Evolutionary conservation across 805 yeast genomes (phyloP), one percentile per base, ranked within the genome.

Genomic region (Trichomonascus vanleenenianus): DNA sequence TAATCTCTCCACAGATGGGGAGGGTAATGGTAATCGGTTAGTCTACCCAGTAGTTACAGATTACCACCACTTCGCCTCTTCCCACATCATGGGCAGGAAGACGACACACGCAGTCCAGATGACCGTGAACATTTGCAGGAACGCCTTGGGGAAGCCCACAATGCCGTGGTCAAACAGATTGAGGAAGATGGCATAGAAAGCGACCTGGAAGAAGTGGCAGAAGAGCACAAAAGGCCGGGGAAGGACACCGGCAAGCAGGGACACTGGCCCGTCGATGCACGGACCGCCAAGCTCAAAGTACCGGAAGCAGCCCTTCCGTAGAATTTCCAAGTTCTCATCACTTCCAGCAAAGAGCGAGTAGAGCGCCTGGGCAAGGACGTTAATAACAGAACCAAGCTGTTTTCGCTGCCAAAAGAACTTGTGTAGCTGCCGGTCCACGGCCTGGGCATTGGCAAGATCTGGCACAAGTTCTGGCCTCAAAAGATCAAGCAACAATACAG

Each of bases 301-400:
- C 47, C 70, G 70, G 73, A 88, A 87, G 65, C 98, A 93, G 7
- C 98, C 98, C 40, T 65, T 68, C 67, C 89, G 97, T 50, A 93
- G 71, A 30, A 84, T 74, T 51, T 66, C 66, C 53, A 93, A 72
- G 48, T 83, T 72, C 36, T 44, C 49, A 25, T 67, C 66, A 53
- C 86, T 85, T 14, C 97, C 98, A 3, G 96, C 95, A 65, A 93
- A 93, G 46, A 93, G 70, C 2, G 91, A 72, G 69, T 85, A 93
- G 44, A 93, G 73, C 0, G 98, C 97, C 55, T 91, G 80, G 3
- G 97, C 85, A 42, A 93, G 72, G 3, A 93, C 86, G 64, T 93
- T 93, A 50, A 93, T 76, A 33, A 91, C 97, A 0, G 89, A 75
- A 56, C 83, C 94, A 47, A 85, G 72, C 48, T 69, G 67, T 66